Evolutionary conservation across 768 basidiomycete genomes (phyloP).

Genomic region (Udeniomyces megalosporus): DNA sequence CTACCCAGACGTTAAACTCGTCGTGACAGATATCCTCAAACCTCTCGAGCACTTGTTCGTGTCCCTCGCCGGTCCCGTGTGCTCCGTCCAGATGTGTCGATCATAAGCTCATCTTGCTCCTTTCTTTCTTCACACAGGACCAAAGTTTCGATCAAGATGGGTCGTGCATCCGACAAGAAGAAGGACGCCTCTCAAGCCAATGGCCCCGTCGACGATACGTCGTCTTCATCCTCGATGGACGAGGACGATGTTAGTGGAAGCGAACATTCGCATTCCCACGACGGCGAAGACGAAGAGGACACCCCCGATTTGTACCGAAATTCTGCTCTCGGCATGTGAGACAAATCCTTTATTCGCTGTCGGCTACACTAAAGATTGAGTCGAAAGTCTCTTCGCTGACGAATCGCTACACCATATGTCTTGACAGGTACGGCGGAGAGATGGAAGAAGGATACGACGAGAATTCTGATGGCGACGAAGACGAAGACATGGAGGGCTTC

Average conservation of each 20-base stretch:
- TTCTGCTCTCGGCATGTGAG: conserved; percentile 77
- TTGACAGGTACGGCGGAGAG: conserved; percentile 24
- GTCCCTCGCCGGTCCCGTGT: too few relatives aligned
- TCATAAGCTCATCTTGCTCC: too few relatives aligned
- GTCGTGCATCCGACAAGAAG: conserved; percentile 36
- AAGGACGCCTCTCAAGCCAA: conserved; percentile 7
- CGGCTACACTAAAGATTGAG: neutral
- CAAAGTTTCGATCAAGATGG: conserved; percentile 98
- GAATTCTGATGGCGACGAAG: conserved; percentile 45
- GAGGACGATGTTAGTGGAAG: conserved; percentile 21
- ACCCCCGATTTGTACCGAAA: conserved; percentile 90
- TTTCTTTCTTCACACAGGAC: conserved; percentile 41
- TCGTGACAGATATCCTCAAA: conserved; percentile 73
- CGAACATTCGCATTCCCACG: conserved; percentile 11
- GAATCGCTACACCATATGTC: neutral
- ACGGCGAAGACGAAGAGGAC: conserved; percentile 36
- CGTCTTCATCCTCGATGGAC: neutral
- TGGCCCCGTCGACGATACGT: neutral
- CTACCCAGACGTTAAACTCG: conserved; percentile 71
- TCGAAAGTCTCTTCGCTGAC: neutral
- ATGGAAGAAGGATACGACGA: conserved; percentile 24
- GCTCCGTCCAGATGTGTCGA: too few relatives aligned
- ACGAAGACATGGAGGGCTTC: conserved; percentile 63
- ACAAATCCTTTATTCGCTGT: neutral
- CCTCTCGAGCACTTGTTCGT: conserved; percentile 79